These are phyloP conservation scores for Corylus avellana DNA, from an alignment of 306 rosid species.

Conservation along the genomic window DNA sequence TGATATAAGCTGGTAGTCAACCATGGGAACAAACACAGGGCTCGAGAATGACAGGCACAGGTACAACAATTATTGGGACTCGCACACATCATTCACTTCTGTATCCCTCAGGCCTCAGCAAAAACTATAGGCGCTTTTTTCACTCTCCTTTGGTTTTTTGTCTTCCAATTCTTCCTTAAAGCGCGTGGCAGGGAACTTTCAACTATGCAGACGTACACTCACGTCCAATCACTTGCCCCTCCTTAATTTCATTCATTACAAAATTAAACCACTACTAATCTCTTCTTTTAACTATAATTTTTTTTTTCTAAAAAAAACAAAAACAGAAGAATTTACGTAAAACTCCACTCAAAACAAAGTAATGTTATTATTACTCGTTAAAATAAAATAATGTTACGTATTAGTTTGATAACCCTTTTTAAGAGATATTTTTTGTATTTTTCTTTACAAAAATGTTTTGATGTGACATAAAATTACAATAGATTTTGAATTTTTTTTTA, in stretches of 20 bases:
- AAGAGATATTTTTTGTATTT: too few relatives aligned
- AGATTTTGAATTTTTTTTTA: too few relatives aligned
- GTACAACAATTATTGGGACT: slow-evolving; percentile 53
- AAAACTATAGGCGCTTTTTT: not conserved
- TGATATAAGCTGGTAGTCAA: slow-evolving; percentile 48
- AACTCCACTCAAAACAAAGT: too few relatives aligned
- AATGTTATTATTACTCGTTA: too few relatives aligned
- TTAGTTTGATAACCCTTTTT: too few relatives aligned
- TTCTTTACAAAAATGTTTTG: too few relatives aligned
- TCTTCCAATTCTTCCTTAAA: slow-evolving; percentile 8
- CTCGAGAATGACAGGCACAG: slow-evolving; percentile 61
- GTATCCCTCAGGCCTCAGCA: not conserved
- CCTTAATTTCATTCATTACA: not conserved
- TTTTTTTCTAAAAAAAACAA: too few relatives aligned
- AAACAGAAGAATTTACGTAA: too few relatives aligned
- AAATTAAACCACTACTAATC: too few relatives aligned
- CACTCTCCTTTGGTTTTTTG: not conserved
- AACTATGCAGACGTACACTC: not conserved
- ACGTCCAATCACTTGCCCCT: not conserved
- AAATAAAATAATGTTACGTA: too few relatives aligned
- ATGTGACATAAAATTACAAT: too few relatives aligned
- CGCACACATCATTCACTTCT: slow-evolving; percentile 28
- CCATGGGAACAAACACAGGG: slow-evolving; percentile 77
- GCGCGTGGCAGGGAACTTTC: slow-evolving; percentile 10
- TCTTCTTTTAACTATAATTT: too few relatives aligned